A percentile compares a stretch with the other conserved stretches of the same genome.
phyloP scores from a whole-genome alignment of 176 grass and related monocot genomes.

The Oryza meridionalis region DNA sequence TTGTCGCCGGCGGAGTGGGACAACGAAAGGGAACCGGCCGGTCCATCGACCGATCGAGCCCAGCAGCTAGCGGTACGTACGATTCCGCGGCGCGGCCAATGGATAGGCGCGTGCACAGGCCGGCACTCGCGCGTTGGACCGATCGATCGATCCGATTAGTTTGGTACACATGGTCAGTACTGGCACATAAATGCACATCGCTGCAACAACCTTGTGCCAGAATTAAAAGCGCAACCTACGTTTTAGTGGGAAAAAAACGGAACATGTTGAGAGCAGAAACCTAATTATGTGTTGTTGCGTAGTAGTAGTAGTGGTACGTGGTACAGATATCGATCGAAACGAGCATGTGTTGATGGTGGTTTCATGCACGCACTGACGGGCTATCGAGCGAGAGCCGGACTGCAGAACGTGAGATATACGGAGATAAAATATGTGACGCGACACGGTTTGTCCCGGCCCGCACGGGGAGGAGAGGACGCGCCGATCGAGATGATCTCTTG shows the following conservation, averaged over 20 bases:
- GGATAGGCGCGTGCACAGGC: background rate
- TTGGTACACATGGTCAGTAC: background rate
- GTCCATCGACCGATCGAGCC: background rate
- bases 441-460: background rate
- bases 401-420: background rate
- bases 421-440: background rate
- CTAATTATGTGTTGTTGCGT: too few species aligned
- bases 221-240: background rate
- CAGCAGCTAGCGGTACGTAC: background rate
- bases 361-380: background rate
- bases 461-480: background rate
- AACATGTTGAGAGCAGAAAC: too few species aligned
- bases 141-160: background rate
- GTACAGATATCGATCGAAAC: too few species aligned
- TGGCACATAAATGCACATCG: background rate
- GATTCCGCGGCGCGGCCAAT: slow-evolving; percentile 33
- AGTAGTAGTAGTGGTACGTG: too few species aligned
- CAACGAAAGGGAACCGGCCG: background rate
- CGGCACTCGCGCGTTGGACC: background rate
- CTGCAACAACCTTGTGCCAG: background rate
- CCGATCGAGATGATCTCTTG: slow-evolving; percentile 37
- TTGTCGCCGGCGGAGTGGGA: slow-evolving; percentile 19
- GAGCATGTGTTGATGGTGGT: background rate
- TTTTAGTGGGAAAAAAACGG: background rate
- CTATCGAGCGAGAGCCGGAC: too few species aligned